A percentile compares a stretch with the other conserved stretches of the same genome.
Evolutionary conservation across 2,329 filamentous ascomycete species (phyloP).

Genomic region (Curvularia spicifera): DNA sequence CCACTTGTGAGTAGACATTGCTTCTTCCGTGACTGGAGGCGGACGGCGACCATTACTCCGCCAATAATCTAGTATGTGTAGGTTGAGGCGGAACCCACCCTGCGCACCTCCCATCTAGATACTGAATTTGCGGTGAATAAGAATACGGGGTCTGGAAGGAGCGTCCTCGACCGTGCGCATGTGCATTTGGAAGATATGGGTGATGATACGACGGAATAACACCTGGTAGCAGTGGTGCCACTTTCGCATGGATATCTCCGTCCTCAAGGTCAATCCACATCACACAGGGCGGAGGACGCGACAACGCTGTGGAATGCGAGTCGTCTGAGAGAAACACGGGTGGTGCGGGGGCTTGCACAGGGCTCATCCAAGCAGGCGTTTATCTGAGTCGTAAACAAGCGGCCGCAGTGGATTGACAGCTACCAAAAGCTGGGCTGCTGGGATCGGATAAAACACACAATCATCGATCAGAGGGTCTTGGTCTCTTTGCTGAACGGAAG

Average conservation of each 20-base stretch:
- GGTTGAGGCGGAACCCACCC: neutral
- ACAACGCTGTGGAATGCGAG: slow-evolving; percentile 18
- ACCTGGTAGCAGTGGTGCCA: slow-evolving; percentile 17
- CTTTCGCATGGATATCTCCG: slow-evolving; percentile 9
- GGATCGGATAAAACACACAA: slow-evolving; percentile 3
- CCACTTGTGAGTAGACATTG: neutral
- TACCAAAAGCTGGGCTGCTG: slow-evolving; percentile 15
- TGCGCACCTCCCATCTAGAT: slow-evolving; percentile 1
- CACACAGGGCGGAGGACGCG: slow-evolving; percentile 8
- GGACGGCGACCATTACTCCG: slow-evolving; percentile 7
- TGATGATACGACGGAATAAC: slow-evolving; percentile 5
- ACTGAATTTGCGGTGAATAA: slow-evolving; percentile 17
- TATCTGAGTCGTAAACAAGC: slow-evolving; percentile 14
- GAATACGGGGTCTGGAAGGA: slow-evolving; percentile 4
- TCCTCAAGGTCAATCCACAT: slow-evolving; percentile 8
- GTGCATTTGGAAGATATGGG: neutral
- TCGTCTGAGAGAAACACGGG: neutral
- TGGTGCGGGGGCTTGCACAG: neutral
- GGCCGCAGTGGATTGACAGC: slow-evolving; percentile 14
- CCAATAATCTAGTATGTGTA: neutral
- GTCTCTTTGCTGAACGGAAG: slow-evolving; percentile 1
- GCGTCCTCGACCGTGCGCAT: slow-evolving; percentile 6
- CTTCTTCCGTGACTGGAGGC: slow-evolving; percentile 3
- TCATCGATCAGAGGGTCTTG: neutral
- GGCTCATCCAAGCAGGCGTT: neutral